Evolutionary conservation across 352 stramenopile species (phyloP), one percentile per base, ranked within the genome.

Genomic region (Hyaloperonospora arabidopsidis): DNA sequence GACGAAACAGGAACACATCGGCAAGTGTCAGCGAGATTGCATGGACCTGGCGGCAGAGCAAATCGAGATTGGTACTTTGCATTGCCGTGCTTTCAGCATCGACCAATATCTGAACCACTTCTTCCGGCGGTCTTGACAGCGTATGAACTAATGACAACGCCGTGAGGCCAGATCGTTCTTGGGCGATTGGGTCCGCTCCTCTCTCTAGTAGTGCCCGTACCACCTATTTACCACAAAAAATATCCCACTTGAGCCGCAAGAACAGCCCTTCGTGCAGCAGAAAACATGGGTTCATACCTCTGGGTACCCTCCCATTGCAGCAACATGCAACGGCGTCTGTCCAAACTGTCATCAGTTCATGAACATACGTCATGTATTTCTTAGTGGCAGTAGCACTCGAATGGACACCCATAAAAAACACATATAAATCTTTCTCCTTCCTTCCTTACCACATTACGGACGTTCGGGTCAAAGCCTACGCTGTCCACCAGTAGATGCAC

Each of bases 391-490:
- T 29, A 29, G 25, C 25, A n/a, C 7, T 29, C 25, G 3, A 8
- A 8, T 29, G 25, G 7, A 8, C 25, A 3, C 25, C 7, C 7
- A 8, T 3, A 3, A 29, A 29, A 29, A 7, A 29, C 25, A 3
- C 3, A 3, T 8, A 29, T 29, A 3, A 8, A 3, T 3, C 25
- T 29, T 7, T 29, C 25, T 3, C 7, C 25, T 3, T 7, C 7
- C 25, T 49, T 7, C 23, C 63, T 40, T 68, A 86, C 77, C 57
- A 84, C 56, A 41, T 93, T 75, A 4, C 63, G 68, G 12, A 83
- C 67, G 47, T 89, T 86, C 21, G 78, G 67, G 53, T 91, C 75
- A 32, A 93, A 89, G n/a, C 74, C 71, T 22, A 86, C 70, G 18
- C 55, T 59, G 53, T 89, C 69, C 49, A 93, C 45, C 3, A 90